Conservation (phyloP, 129 eudicot species). For the Calendula officinalis region DNA sequence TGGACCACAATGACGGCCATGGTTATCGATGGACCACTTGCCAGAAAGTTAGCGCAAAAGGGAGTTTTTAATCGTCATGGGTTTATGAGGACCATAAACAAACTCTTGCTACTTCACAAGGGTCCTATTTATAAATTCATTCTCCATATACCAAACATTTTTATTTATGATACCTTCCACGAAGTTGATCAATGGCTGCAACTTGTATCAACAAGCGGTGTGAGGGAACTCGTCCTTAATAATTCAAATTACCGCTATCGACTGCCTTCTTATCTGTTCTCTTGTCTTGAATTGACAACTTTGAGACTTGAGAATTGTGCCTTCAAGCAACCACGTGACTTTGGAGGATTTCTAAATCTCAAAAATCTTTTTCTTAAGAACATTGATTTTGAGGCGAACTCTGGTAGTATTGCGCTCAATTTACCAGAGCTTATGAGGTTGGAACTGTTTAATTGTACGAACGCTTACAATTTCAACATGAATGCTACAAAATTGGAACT, state of each 20-base stretch:
- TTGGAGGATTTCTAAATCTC: constrained; percentile 19
- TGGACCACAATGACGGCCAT: constrained; percentile 18
- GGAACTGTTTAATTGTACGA: neutral
- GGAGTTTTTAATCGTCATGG: neutral
- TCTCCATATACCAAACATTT: constrained; percentile 13
- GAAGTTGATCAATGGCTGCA: constrained; percentile 23
- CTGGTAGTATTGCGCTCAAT: neutral
- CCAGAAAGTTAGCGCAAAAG: neutral
- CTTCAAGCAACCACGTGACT: neutral
- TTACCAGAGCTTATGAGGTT: constrained; percentile 8
- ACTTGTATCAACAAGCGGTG: constrained; percentile 14
- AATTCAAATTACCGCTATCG: neutral
- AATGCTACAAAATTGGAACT: neutral
- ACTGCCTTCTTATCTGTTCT: constrained; percentile 4
- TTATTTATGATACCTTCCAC: neutral
- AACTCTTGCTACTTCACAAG: constrained; percentile 8
- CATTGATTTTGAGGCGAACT: constrained; percentile 12
- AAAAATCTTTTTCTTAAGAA: neutral
- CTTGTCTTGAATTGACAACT: neutral
- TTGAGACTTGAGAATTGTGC: neutral
- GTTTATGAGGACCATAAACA: constrained; percentile 10
- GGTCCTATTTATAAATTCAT: constrained; percentile 14
- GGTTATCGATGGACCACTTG: neutral
- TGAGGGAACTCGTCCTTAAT: neutral
- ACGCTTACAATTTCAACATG: constrained; percentile 14